A percentile compares a stretch with the other conserved stretches of the same genome.
Conservation (phyloP, 768 basidiomycete genomes). For the Boletus rufocinnamomeus region DNA sequence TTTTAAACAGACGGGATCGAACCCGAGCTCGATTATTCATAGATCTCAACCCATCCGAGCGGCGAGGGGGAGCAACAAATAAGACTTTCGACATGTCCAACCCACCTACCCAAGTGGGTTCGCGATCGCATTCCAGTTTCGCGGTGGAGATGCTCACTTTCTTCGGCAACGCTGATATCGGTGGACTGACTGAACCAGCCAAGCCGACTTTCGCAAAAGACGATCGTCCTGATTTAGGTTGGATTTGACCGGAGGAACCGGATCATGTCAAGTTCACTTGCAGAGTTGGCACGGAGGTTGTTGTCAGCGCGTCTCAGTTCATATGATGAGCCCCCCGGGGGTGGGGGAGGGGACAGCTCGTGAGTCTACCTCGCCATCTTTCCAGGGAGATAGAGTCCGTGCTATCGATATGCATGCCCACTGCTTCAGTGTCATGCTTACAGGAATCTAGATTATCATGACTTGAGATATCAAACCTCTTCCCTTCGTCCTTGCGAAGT, state of each 20-base stretch:
- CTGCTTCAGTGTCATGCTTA: too few relatives aligned
- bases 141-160: too few relatives aligned
- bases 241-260: not conserved
- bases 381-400: too few relatives aligned
- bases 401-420: not conserved
- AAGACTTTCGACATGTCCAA: not conserved
- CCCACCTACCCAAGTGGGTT: not conserved
- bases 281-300: not conserved
- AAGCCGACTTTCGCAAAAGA: not conserved
- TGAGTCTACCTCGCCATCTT: not conserved
- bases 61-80: not conserved
- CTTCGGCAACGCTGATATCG: not conserved
- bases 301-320: not conserved
- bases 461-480: not conserved
- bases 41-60: not conserved
- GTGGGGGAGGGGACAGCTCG: too few relatives aligned
- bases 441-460: not conserved
- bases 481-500: not conserved
- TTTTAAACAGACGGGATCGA: not conserved
- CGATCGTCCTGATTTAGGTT: not conserved
- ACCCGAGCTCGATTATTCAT: not conserved
- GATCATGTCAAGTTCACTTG: not conserved
- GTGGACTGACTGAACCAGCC: not conserved
- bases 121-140: not conserved
- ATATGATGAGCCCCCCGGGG: not conserved